Evolutionary conservation across 2,329 filamentous ascomycete genomes (phyloP), one percentile per base, ranked within the genome.

Genomic region (Neonectria magnoliae): DNA sequence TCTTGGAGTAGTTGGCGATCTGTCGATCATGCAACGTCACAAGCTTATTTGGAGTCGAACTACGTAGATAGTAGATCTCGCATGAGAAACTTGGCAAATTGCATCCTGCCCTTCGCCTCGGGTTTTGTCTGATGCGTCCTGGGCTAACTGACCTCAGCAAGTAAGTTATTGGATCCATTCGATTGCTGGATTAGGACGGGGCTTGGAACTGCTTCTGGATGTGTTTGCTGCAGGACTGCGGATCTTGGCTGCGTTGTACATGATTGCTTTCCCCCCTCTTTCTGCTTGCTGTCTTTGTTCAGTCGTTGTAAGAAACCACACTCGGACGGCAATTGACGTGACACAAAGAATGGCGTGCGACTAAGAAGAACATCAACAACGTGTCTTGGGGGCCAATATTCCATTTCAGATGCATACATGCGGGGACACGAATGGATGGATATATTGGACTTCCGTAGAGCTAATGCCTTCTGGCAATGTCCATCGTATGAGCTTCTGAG

Each of bases 291-390:
- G 22, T 42, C 20, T 27, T 41, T 25, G 45, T n/a, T n/a, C n/a
- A n/a, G n/a, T n/a, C n/a, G n/a, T 27, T 9, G 31, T 41, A 57
- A 57, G n/a, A 27, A 41, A 25, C 25, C 27, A 48, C 48, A 54
- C 60, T 58, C 41, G 54, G 54, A 54, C 60, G 41, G 29, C 48
- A 55, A 20, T 31, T 52, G 60, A 42, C 53, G 41, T 45, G 53
- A 22, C 25, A 33, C 27, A 14, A 31, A 47, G 41, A 57, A 57
- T 62, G 60, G 54, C 60, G 60, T 58, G 54, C 60, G 29, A 53
- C 41, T n/a, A 48, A 42, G 20, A 18, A 53, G 25, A n/a, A 25
- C 25, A 25, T 25, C 25, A 25, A 25, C 25, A 25, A 25, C 25
- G 25, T 25, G 25, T 25, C 25, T 25, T 44, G 53, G 53, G 38